Evolutionary conservation across 2,329 filamentous ascomycete genomes (phyloP).

Genomic region (Rhynchosporium agropyri): DNA sequence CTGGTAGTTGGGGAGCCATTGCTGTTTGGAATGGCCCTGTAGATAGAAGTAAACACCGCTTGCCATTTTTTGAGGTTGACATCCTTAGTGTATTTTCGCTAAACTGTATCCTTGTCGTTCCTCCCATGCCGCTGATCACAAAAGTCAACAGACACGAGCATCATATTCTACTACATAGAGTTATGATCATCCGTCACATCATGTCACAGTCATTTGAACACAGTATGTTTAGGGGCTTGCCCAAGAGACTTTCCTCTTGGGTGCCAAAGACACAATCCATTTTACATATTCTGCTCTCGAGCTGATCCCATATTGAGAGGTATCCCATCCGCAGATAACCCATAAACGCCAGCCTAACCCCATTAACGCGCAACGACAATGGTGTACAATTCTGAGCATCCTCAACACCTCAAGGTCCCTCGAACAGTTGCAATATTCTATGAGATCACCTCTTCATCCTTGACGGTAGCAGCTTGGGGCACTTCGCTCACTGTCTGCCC

Average conservation of each 20-base stretch:
- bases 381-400: slow-evolving; percentile 28
- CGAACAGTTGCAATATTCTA: slow-evolving; percentile 24
- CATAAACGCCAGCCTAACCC: slow-evolving; percentile 23
- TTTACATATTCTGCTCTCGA: slow-evolving; percentile 31
- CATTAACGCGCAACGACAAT: slow-evolving; percentile 14
- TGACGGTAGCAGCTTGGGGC: slow-evolving; percentile 25
- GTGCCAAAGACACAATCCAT: slow-evolving; percentile 36
- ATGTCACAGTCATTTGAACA: background rate
- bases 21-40: slow-evolving; percentile 17
- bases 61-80: slow-evolving; percentile 5
- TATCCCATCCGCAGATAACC: slow-evolving; percentile 14
- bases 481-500: slow-evolving; percentile 28
- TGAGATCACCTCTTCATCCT: slow-evolving; percentile 33
- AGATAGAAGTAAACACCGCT: slow-evolving; percentile 8
- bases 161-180: background rate
- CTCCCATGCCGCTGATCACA: background rate
- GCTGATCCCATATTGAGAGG: background rate
- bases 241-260: slow-evolving; percentile 37
- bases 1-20: slow-evolving; percentile 38
- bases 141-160: background rate
- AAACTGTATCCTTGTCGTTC: background rate
- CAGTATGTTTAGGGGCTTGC: slow-evolving; percentile 25
- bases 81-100: slow-evolving; percentile 26
- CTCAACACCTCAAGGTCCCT: slow-evolving; percentile 8
- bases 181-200: background rate